Evolutionary conservation across 2,329 filamentous ascomycete genomes (phyloP).

Genomic region (Aureobasidium sp.): DNA sequence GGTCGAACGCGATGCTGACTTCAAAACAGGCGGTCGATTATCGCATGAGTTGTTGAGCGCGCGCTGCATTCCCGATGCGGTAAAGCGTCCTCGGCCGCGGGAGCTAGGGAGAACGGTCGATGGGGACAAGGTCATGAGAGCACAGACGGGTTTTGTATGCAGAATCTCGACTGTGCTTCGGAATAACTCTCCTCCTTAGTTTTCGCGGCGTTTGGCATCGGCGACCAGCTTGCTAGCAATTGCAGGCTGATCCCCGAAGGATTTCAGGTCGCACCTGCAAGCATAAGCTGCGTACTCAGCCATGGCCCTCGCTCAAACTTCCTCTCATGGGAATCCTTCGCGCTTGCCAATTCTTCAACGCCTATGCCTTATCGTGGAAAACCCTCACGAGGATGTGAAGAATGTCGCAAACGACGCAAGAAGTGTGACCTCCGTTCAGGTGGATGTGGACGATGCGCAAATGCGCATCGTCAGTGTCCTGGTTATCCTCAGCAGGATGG

Average conservation of each 20-base stretch:
- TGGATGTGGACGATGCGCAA: neutral
- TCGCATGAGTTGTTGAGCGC: neutral
- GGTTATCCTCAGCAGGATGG: neutral
- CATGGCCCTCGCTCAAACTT: neutral
- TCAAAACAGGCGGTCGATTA: neutral
- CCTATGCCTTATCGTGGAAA: constrained; percentile 6
- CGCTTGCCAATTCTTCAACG: neutral
- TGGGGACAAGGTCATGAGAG: no score
- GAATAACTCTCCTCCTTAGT: no score
- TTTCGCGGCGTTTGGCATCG: neutral
- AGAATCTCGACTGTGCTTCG: no score
- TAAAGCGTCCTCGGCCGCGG: no score
- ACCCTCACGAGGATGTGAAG: neutral
- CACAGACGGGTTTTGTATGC: no score
- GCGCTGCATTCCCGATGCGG: neutral
- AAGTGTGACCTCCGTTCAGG: constrained; percentile 1
- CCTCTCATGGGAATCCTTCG: neutral
- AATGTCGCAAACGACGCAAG: constrained; percentile 6
- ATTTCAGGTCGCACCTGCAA: neutral
- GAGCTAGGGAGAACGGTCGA: no score
- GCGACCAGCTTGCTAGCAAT: no score
- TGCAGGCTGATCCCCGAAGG: neutral
- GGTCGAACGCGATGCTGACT: neutral
- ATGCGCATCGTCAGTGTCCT: constrained; percentile 1
- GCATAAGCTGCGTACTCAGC: neutral